These are phyloP conservation scores for Suhomyces xylopsoci DNA, from an alignment of 805 yeast genomes.

Conservation along the genomic window DNA sequence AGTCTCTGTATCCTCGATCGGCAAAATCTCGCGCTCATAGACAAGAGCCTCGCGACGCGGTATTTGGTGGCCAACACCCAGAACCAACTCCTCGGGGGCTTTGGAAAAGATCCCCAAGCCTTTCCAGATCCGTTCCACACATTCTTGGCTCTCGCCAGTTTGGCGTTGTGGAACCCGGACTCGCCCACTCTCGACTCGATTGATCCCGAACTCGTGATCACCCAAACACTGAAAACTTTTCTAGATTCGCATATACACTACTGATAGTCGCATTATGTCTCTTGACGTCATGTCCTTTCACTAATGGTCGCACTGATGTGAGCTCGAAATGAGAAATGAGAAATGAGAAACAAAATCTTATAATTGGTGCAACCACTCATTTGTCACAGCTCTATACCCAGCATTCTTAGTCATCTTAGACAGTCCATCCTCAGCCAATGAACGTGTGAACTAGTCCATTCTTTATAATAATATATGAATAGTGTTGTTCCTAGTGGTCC, in stretches of 20 bases:
- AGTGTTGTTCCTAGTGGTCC: neutral
- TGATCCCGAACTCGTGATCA: constrained; percentile 5
- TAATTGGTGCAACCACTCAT: neutral
- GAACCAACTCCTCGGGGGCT: constrained; percentile 68
- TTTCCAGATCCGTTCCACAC: constrained; percentile 73
- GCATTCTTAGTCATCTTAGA: neutral
- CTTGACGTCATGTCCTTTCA: neutral
- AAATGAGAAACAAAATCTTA: neutral
- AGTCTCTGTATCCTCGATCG: constrained; percentile 46
- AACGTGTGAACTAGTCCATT: neutral
- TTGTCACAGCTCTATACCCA: neutral
- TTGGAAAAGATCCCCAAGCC: constrained; percentile 60
- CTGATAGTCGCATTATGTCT: neutral
- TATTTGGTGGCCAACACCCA: constrained; percentile 60
- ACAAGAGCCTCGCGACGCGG: constrained; percentile 29
- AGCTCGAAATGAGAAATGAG: neutral
- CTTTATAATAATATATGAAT: neutral
- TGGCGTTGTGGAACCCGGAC: constrained; percentile 29
- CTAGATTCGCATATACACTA: neutral
- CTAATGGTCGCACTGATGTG: neutral
- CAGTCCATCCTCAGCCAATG: neutral
- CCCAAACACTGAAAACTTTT: constrained; percentile 3
- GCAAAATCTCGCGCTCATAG: constrained; percentile 26
- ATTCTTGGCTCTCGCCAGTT: constrained; percentile 56
- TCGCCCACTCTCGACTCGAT: constrained; percentile 1